Base-by-base conservation (phyloP, 768 basidiomycete species). In the Podaxis sp. region DNA sequence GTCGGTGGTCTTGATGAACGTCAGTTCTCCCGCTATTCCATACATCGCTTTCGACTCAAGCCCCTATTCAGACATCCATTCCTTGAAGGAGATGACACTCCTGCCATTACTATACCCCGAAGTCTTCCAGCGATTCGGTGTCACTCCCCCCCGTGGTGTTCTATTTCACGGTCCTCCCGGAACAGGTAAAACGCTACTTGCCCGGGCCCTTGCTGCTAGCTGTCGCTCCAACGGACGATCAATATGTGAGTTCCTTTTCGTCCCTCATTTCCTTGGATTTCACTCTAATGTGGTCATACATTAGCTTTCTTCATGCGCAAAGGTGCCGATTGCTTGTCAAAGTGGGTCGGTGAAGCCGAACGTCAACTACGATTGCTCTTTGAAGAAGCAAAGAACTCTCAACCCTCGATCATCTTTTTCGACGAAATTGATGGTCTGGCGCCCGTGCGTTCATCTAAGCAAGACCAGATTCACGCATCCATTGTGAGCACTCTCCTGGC, bases 281-380 rank as follows among this genome's bases (percentile, higher is more conserved):
- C 38, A 15, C 44, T 19, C 19, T 24, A 63, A 22, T 40, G 11
- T 64, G 44, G 8, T n/a, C 22, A 30, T 46, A 22, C 28, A 15
- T 0, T 67, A 96, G 95, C 97, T 1, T 99, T 99, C 80, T 99
- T 96, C 82, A 99, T 99, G 97, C 90, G 97, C 54, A 99, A 99
- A 77, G 97, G 97, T 19, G 97, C 97, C 38, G 97, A 99, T 75
- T 93, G 92, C 67, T 82, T 99, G 30, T 96, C 95, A 6, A 99
- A 99, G 78, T 99, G 96, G 96, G 97, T 99, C 12, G 97, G 97
- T 57, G 97, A 99, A 77, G 96, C 97, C 4, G 97, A 99, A 72
- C 87, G 97, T 1, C 96, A 98, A 73, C 82, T 99, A 2, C 87
- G 97, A 1, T 82, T 98, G 44, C 81, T 99, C 13, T 99, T 99